phyloP scores from a whole-genome alignment of 257 asterid genomes.

The Scutellaria baicalensis region DNA sequence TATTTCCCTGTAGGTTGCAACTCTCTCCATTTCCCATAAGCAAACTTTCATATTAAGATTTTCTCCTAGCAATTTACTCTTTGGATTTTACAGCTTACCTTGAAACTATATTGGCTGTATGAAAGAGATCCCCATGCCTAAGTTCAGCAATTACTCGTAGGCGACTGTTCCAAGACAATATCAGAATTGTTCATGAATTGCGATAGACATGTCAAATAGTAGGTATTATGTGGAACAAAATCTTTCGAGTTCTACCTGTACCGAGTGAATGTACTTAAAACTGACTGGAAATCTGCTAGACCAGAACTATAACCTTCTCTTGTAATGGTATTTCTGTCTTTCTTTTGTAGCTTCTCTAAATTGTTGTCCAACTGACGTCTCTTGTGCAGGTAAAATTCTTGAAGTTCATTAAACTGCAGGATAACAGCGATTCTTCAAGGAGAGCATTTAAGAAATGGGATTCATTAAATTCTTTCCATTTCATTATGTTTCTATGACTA shows the following conservation, averaged over 20 bases:
- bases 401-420: constrained; percentile 75
- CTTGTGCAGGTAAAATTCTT: constrained; percentile 78
- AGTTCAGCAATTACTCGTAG: constrained; percentile 80
- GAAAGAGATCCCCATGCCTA: constrained; percentile 75
- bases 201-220: constrained; percentile 11
- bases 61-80: not conserved
- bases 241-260: constrained; percentile 42
- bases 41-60: constrained; percentile 1
- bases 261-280: constrained; percentile 68
- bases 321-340: constrained; percentile 21
- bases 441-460: not conserved
- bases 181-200: not conserved
- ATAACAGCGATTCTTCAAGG: constrained; percentile 17
- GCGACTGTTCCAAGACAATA: constrained; percentile 51
- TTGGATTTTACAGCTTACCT: constrained; percentile 39
- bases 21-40: constrained; percentile 6
- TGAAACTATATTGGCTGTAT: constrained; percentile 79
- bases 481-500: not conserved
- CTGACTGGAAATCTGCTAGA: constrained; percentile 76
- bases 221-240: constrained; percentile 9
- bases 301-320: constrained; percentile 77
- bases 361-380: constrained; percentile 50
- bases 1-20: not conserved
- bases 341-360: constrained; percentile 31
- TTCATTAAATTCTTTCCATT: not conserved